Base-by-base conservation (phyloP, 371 early-diverging fungal species). In the Lichtheimia ornata region DNA sequence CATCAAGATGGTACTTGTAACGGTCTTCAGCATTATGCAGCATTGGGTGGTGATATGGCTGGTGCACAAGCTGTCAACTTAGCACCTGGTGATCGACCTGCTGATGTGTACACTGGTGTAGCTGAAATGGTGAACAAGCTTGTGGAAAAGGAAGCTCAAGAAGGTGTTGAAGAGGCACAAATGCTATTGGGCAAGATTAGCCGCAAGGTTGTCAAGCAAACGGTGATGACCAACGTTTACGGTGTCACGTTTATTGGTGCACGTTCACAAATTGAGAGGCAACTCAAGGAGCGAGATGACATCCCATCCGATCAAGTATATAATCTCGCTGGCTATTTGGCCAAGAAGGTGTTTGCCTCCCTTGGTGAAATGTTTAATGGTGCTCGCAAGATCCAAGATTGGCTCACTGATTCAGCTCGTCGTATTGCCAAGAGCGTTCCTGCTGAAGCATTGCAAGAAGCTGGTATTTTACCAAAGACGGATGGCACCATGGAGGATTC, bases 1-100 rank as follows among this genome's bases (percentile, higher is more conserved):
- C 99, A 98, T 71, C 97, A 97, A 73, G 99, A 99, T 71, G 99
- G 98, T 50, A 95, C 97, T 1, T 99, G 99, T 77, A 98, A 98
- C 67, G 99, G 99, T 22, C 81, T 99, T 63, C 99, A 99, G 78
- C 99, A 99, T 76, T 98, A 98, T 69, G 99, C 99, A 3, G 98
- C 99, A 0, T 78, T 99, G 49, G 98, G 98, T 63, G 94, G 97
- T 70, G 99, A 99, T 73, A 70, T 83, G 53, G 85, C 87, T 15
- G 98, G 98, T 61, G 99, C 97, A 3, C 69, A 77, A 52, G 93
- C 94, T 44, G 99, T 99, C 64, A 98, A 99, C 66, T 77, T 99
- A 28, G 70, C 89, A 0, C 91, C 94, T 0, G 83, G 90, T 4
- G 95, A 95, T 61, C 76, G 86, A 15, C 98, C 98, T 7, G 90